Evolutionary conservation across 2,329 filamentous ascomycete species (phyloP), one percentile per base, ranked within the genome.

Genomic region (Paramyrothecium sp.): DNA sequence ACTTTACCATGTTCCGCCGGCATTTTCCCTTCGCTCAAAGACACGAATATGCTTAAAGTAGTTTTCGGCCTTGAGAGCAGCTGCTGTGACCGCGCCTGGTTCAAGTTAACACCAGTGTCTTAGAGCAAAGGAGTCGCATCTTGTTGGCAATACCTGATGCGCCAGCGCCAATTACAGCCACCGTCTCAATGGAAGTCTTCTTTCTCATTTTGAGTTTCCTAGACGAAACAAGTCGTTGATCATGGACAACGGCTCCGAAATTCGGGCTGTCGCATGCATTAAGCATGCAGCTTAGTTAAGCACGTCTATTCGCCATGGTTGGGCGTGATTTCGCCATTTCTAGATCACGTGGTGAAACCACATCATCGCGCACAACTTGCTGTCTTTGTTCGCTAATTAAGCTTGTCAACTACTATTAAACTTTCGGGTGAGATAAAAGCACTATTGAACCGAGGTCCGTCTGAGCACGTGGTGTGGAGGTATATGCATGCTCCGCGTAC

Each of bases 51-150:
- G 63, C 10, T 78, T 72, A 62, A 76, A 79, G 49, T 72, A 77
- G 11, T 74, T 72, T 61, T 80, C 78, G 0, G 76, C 73, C 30
- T 76, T 72, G 13, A 82, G 68, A 1, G 79, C 78, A 0, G 78
- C 77, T 0, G 78, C 78, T 0, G 80, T 75, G 2, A 78, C 67
- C 2, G 78, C 75, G n/a, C 80, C 80, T 81, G 48, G 53, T 44
- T 5, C 5, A 19, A 44, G 38, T 44, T 22, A 7, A 33, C 34
- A 19, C 33, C 7, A 41, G 20, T 51, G 13, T 20, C 60, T 53
- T 44, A 59, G 26, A 10, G 10, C 5, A 10, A 30, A 10, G 26
- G 26, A 10, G 10, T 10, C 26, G 10, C 10, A 30, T 30, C 26
- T 55, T 34, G 60, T 20, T 13, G 3, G 33, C 19, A 58, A 51